These are phyloP conservation scores for Cladophialophora exuberans DNA, from an alignment of 2,329 filamentous ascomycete species.

Conservation along the genomic window DNA sequence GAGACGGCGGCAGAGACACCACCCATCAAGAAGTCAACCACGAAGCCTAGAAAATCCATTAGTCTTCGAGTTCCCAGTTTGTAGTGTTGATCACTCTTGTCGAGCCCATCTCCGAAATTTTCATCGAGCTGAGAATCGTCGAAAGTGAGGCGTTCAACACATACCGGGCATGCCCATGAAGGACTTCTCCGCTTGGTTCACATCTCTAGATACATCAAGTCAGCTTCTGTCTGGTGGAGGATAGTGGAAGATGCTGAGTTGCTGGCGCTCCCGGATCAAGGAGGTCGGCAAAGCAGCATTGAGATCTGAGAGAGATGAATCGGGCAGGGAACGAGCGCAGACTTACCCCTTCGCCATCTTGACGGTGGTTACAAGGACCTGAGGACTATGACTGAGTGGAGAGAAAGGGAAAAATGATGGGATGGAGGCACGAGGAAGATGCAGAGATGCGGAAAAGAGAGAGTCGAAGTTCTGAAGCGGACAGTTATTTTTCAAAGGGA, in stretches of 20 bases:
- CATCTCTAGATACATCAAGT: conserved; percentile 37
- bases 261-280: conserved; percentile 4
- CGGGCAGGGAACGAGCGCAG: background rate
- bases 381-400: conserved; percentile 37
- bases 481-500: conserved; percentile 33
- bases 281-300: background rate
- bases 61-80: too few relatives aligned
- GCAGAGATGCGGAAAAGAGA: conserved; percentile 37
- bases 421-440: conserved; percentile 30
- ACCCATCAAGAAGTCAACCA: conserved; percentile 99
- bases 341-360: conserved; percentile 47
- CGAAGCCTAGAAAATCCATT: conserved; percentile 71
- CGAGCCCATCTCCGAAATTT: background rate
- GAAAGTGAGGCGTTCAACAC: background rate
- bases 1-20: conserved; percentile 99
- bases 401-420: conserved; percentile 42
- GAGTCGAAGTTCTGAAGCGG: conserved; percentile 38
- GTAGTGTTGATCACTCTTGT: conserved; percentile 15
- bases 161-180: conserved; percentile 46
- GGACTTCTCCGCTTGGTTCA: conserved; percentile 56
- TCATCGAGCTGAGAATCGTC: conserved; percentile 11
- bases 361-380: conserved; percentile 38
- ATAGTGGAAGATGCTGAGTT: background rate
- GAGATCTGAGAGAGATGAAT: background rate
- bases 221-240: background rate